Evolutionary conservation across 345 rosid species (phyloP).

Genomic region (Lepidium aucheri): DNA sequence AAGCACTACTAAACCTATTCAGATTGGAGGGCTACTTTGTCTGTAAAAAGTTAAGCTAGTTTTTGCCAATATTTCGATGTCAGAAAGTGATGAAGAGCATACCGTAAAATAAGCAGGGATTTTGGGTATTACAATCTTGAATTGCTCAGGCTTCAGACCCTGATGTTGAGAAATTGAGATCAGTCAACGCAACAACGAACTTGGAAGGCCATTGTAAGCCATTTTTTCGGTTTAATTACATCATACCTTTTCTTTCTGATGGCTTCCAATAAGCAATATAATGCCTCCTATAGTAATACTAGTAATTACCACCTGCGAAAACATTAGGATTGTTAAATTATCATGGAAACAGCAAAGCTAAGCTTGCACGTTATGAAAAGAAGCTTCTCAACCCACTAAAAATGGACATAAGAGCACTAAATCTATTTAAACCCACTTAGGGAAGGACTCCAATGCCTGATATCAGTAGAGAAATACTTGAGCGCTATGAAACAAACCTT

Average conservation of each 20-base stretch:
- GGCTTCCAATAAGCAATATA: conserved; percentile 87
- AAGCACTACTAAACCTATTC: background rate
- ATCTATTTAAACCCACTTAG: background rate
- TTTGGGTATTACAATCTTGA: conserved; percentile 75
- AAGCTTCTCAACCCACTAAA: background rate
- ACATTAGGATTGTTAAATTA: background rate
- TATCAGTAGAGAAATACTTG: background rate
- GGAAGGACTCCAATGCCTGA: background rate
- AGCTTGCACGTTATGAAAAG: background rate
- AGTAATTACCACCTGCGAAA: conserved; percentile 84
- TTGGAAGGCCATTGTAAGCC: background rate
- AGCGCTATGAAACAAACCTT: conserved; percentile 42
- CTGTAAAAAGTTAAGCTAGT: background rate
- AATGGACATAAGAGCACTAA: background rate
- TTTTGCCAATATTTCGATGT: background rate
- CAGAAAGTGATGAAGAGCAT: conserved; percentile 10
- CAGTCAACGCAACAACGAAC: background rate
- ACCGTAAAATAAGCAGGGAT: conserved; percentile 98
- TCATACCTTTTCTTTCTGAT: conserved; percentile 72
- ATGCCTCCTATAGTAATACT: conserved; percentile 72
- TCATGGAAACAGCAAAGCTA: background rate
- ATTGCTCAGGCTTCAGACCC: conserved; percentile 78
- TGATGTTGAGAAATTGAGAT: conserved; percentile 21
- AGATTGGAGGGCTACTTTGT: background rate
- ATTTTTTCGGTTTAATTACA: background rate